Percentiles rank a stretch among this genome's conserved stretches.
Conservation (phyloP, 192 early-diverging fungal genomes). For the Entomortierella lignicola region DNA sequence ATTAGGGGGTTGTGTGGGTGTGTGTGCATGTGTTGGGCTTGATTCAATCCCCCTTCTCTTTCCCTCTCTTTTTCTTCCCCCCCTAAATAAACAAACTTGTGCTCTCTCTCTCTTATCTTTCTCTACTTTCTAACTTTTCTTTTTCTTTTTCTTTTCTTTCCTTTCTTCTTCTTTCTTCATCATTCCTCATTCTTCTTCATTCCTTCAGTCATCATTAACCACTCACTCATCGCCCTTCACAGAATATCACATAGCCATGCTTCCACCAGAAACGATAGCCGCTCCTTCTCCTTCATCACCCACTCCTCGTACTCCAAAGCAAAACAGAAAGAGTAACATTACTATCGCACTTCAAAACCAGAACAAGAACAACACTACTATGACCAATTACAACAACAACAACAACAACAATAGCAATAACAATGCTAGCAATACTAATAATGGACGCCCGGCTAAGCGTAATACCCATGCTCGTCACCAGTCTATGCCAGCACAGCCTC, state of each 20-base stretch:
- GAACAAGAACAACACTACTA: background rate
- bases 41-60: no score
- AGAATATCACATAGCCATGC: slow-evolving; percentile 9
- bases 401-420: background rate
- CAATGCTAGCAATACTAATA: background rate
- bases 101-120: no score
- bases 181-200: background rate
- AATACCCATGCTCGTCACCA: slow-evolving; percentile 36
- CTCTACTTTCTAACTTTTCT: background rate
- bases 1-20: no score
- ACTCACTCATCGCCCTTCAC: no score
- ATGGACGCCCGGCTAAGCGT: slow-evolving; percentile 11
- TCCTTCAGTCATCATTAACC: background rate
- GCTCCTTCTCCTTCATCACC: slow-evolving; percentile 2
- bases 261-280: slow-evolving; percentile 19
- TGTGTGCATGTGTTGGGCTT: no score
- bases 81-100: no score
- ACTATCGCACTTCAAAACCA: slow-evolving; percentile 19
- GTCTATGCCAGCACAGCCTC: slow-evolving; percentile 29
- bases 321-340: slow-evolving; percentile 31
- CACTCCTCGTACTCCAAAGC: slow-evolving; percentile 4
- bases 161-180: background rate
- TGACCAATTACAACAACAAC: background rate
- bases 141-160: background rate
- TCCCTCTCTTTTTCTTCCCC: no score